Evolutionary conservation across 2,329 filamentous ascomycete genomes (phyloP).

Genomic region (Cladorrhinum sp.): DNA sequence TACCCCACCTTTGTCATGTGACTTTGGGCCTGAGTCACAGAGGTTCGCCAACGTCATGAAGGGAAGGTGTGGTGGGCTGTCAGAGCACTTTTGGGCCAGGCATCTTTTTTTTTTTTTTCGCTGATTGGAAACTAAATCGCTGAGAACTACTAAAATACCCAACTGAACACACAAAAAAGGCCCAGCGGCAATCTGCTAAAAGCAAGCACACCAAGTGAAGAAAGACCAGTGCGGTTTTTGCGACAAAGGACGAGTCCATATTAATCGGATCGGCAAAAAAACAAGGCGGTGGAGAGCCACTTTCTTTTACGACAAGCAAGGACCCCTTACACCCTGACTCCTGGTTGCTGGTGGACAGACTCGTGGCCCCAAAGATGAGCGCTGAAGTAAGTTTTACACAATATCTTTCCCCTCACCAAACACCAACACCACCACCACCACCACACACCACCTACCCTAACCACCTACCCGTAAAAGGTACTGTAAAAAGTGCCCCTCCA

Average conservation of each 20-base stretch:
- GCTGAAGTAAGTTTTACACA: conserved; percentile 33
- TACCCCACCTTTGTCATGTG: conserved; percentile 27
- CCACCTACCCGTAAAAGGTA: not conserved
- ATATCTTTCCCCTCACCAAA: conserved; percentile 17
- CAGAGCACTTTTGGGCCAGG: not conserved
- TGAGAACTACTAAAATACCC: not conserved
- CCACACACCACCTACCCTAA: conserved; percentile 1
- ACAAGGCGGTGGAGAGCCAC: conserved; percentile 22
- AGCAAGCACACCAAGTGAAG: not conserved
- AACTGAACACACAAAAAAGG: conserved; percentile 4
- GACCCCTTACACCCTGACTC: not conserved
- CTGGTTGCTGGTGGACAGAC: conserved; percentile 8
- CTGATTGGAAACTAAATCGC: not conserved
- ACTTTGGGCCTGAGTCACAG: conserved; percentile 26
- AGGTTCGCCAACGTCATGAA: conserved; percentile 23
- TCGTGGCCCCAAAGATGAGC: conserved; percentile 32
- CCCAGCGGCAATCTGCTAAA: not conserved
- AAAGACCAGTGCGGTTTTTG: not conserved
- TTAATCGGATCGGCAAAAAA: conserved; percentile 4
- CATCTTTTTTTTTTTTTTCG: not conserved
- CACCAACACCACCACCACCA: conserved; percentile 6
- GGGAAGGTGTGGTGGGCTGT: not conserved
- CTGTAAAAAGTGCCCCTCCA: conserved; percentile 21
- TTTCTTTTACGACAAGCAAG: conserved; percentile 3
- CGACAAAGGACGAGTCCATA: not conserved